Conservation (phyloP, 345 rosid species). For the Arabidopsis thaliana region DNA sequence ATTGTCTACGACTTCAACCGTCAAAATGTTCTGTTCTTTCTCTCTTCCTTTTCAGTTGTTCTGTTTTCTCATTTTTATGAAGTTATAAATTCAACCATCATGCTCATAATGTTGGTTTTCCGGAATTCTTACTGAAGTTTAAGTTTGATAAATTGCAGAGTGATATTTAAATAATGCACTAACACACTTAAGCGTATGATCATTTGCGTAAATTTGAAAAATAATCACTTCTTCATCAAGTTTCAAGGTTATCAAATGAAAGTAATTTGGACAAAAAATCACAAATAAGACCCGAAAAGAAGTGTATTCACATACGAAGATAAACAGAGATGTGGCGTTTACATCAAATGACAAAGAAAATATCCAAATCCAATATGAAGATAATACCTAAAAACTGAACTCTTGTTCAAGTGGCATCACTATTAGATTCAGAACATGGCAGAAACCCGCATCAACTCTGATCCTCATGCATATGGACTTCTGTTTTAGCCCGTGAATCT, state of each 20-base stretch:
- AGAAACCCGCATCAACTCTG: constrained; percentile 8
- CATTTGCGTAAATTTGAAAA: background rate
- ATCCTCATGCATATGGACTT: constrained; percentile 16
- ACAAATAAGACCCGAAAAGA: constrained; percentile 16
- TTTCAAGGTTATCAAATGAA: constrained; percentile 12
- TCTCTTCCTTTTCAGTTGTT: background rate
- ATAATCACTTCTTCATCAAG: background rate
- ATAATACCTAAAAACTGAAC: constrained; percentile 9
- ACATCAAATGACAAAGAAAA: constrained; percentile 18
- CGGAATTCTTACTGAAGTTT: too few relatives aligned
- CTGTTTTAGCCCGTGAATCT: constrained; percentile 20
- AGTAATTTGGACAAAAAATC: constrained; percentile 25
- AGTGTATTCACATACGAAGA: constrained; percentile 35
- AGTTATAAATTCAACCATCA: background rate
- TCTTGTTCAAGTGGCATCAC: constrained; percentile 15
- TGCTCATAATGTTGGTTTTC: background rate
- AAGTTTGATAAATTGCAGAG: background rate
- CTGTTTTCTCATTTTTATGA: background rate
- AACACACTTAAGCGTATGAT: background rate
- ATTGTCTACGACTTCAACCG: too few relatives aligned
- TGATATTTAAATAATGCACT: background rate
- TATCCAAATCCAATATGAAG: constrained; percentile 2
- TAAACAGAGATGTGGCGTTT: background rate
- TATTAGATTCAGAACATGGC: background rate
- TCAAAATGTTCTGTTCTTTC: background rate